Evolutionary conservation across 257 asterid genomes (phyloP), one percentile per base, ranked within the genome.

Genomic region (Lantana camara): DNA sequence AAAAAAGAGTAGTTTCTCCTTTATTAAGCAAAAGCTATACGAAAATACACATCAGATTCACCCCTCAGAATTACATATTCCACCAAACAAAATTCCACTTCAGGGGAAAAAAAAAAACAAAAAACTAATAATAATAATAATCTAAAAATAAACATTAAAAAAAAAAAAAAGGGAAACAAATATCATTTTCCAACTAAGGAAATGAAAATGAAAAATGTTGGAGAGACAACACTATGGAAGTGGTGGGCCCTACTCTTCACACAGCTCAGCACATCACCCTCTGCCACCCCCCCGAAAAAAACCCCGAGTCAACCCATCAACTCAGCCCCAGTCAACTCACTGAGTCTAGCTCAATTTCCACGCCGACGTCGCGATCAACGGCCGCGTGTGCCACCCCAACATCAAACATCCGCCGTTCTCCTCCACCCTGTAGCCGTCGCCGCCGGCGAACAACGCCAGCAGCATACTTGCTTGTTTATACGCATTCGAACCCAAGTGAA

Each of bases 311-410:
- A 14, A 56, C 50, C 52, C 41, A 30, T 45, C 44, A 11, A 5
- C 11, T 9, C 14, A 35, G 3, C 53, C 51, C 64, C 71, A 72
- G 75, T 73, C 30, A 53, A 73, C n/a, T 19, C 69, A 44, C 23
- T 22, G 66, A 41, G 67, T 48, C 60, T 60, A 78, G 37, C 77
- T 54, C 66, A 82, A 86, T 71, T 78, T 83, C 98, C 98, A 91
- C 3, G 96, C 95, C 13, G 98, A 91, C 49, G 98, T 83, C 12
- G 96, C 90, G 50, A 91, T 85, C 63, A 91, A 45, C 16, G 98
- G 91, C 85, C 96, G 75, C 0, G 96, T 84, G 15, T 91, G 96
- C 98, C 98, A 91, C 30, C 96, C 98, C 81, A 91, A 44, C 92
- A 81, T 84, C 91, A 91, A 74, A 64, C 95, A 86, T 1, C 98